Percentiles rank a stretch among this genome's conserved stretches.
These are phyloP conservation scores for Aeminium ludgeri DNA, from an alignment of 495 filamentous ascomycete species.

Conservation along the genomic window DNA sequence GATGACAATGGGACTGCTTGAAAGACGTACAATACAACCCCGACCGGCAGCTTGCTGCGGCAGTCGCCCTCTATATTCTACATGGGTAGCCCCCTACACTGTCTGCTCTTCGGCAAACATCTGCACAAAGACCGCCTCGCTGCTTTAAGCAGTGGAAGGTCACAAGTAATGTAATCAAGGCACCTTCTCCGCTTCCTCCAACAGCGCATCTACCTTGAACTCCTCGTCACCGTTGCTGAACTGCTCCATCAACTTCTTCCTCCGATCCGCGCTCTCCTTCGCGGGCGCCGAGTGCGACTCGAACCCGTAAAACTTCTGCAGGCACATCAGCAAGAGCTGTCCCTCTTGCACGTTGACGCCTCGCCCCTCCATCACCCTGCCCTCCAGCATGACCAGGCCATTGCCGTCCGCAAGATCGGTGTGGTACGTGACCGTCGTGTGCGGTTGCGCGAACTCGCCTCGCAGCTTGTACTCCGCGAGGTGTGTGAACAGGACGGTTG, in stretches of 20 bases:
- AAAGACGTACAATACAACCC: no score
- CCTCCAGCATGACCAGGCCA: slow-evolving; percentile 69
- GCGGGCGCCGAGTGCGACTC: slow-evolving; percentile 33
- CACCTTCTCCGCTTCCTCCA: slow-evolving; percentile 74
- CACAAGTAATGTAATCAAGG: slow-evolving; percentile 8
- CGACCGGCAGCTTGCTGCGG: no score
- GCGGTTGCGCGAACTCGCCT: slow-evolving; percentile 74
- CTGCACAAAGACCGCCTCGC: no score
- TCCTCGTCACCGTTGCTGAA: slow-evolving; percentile 59
- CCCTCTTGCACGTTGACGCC: slow-evolving; percentile 68
- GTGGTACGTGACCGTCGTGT: slow-evolving; percentile 87
- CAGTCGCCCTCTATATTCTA: no score
- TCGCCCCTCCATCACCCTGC: slow-evolving; percentile 54
- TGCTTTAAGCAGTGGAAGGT: no score
- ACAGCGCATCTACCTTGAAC: slow-evolving; percentile 68
- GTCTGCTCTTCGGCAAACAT: not conserved
- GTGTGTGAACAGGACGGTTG: slow-evolving; percentile 81
- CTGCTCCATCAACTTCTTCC: slow-evolving; percentile 56
- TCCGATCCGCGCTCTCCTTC: slow-evolving; percentile 30
- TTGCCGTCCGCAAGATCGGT: slow-evolving; percentile 55
- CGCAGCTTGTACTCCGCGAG: slow-evolving; percentile 82
- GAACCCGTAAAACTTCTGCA: slow-evolving; percentile 86
- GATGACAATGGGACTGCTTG: no score
- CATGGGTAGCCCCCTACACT: not conserved
- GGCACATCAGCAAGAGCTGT: slow-evolving; percentile 74